Evolutionary conservation across 345 rosid species (phyloP).

Genomic region (Populus alba): DNA sequence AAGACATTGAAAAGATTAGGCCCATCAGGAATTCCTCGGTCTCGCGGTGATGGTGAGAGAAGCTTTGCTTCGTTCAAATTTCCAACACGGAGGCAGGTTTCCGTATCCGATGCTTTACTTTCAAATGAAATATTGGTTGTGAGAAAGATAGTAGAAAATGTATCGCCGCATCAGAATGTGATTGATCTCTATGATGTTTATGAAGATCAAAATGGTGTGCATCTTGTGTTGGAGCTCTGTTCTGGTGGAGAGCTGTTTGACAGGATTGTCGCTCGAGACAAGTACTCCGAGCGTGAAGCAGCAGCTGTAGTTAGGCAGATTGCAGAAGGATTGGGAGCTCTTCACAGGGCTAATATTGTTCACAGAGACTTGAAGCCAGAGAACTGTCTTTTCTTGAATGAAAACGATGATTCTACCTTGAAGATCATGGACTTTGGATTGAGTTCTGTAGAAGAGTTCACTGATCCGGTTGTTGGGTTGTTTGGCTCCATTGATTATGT

Average conservation of each 20-base stretch:
- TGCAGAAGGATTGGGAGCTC: constrained; percentile 47
- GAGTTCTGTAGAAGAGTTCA: constrained; percentile 61
- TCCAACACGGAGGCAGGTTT: constrained; percentile 47
- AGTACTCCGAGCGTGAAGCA: constrained; percentile 45
- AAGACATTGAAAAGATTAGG: constrained; percentile 53
- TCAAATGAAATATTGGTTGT: constrained; percentile 64
- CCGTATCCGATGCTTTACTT: constrained; percentile 53
- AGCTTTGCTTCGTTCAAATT: constrained; percentile 25
- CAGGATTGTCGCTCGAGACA: constrained; percentile 45
- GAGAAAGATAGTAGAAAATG: constrained; percentile 60
- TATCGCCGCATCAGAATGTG: constrained; percentile 61
- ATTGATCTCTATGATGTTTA: constrained; percentile 59
- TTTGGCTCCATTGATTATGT: constrained; percentile 70
- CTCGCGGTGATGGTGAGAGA: neutral
- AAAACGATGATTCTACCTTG: constrained; percentile 45
- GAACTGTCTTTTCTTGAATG: constrained; percentile 56
- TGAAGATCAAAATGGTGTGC: constrained; percentile 60
- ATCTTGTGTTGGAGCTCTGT: constrained; percentile 54
- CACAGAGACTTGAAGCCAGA: constrained; percentile 70
- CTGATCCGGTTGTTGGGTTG: constrained; percentile 65
- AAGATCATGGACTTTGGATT: constrained; percentile 76
- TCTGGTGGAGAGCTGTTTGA: constrained; percentile 62
- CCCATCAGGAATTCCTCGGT: constrained; percentile 13
- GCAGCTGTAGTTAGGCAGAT: constrained; percentile 57
- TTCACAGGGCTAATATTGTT: constrained; percentile 50